Conservation (phyloP, 192 early-diverging fungal species). For the Entomortierella parvispora region DNA sequence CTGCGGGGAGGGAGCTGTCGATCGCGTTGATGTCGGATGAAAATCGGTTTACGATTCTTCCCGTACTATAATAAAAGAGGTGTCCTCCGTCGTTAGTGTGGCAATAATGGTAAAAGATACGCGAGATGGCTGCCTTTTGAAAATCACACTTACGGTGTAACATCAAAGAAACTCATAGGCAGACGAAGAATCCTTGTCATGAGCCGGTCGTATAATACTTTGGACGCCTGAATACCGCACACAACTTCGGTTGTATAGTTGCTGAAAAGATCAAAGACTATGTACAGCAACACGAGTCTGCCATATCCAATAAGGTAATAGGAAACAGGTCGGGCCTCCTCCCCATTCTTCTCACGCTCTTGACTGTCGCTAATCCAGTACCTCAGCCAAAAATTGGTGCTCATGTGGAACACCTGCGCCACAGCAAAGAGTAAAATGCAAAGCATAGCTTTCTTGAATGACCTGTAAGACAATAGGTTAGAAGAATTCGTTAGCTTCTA, state of each 20-base stretch:
- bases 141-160: constrained; percentile 65
- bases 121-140: constrained; percentile 1
- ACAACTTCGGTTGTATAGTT: constrained; percentile 22
- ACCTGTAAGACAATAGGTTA: constrained; percentile 19
- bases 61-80: constrained; percentile 66
- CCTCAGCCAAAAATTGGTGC: constrained; percentile 39
- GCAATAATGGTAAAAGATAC: constrained; percentile 58
- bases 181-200: constrained; percentile 46
- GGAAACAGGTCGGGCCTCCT: constrained; percentile 8
- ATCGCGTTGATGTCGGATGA: constrained; percentile 87
- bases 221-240: constrained; percentile 51
- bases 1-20: constrained; percentile 67
- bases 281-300: constrained; percentile 12
- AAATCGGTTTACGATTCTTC: constrained; percentile 90
- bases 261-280: constrained; percentile 18
- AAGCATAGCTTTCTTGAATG: constrained; percentile 10
- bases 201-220: constrained; percentile 42
- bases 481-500: too few relatives aligned
- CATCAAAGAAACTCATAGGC: constrained; percentile 80
- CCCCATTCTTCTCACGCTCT: constrained; percentile 9
- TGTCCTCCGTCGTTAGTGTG: too few relatives aligned
- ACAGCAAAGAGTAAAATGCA: constrained; percentile 21
- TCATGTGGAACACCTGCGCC: constrained; percentile 15
- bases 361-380: constrained; percentile 27
- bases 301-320: constrained; percentile 34